Evolutionary conservation across 495 filamentous ascomycete species (phyloP).

Genomic region (Podospora comata): DNA sequence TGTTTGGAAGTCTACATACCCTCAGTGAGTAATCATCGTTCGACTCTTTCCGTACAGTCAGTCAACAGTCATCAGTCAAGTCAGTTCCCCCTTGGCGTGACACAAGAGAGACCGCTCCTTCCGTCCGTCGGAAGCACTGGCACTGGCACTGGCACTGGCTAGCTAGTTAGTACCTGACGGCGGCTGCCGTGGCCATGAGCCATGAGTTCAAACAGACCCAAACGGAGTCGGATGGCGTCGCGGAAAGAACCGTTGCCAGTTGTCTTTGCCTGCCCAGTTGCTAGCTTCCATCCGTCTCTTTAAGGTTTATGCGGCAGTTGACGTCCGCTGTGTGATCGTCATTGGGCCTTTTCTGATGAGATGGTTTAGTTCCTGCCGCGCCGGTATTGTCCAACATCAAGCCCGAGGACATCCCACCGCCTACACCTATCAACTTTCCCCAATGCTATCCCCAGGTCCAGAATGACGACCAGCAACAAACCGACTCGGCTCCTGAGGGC

Average conservation of each 20-base stretch:
- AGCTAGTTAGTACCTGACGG: neutral
- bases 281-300: neutral
- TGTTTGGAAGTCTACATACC: slow-evolving; percentile 37
- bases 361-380: slow-evolving; percentile 33
- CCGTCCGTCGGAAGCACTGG: neutral
- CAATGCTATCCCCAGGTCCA: slow-evolving; percentile 37
- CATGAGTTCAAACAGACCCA: neutral
- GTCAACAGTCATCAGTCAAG: neutral
- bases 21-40: slow-evolving; percentile 32
- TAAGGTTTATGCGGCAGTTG: slow-evolving; percentile 14
- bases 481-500: slow-evolving; percentile 10
- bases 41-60: neutral
- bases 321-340: slow-evolving; percentile 10
- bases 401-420: slow-evolving; percentile 49
- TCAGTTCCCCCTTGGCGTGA: neutral
- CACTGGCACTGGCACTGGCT: neutral
- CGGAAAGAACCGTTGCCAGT: neutral
- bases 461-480: slow-evolving; percentile 8
- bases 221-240: neutral
- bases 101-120: neutral
- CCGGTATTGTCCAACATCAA: slow-evolving; percentile 27
- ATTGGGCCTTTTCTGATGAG: slow-evolving; percentile 23
- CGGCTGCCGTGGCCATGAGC: neutral
- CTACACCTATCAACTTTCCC: slow-evolving; percentile 53
- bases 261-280: neutral